phyloP scores from a whole-genome alignment of 768 basidiomycete species.

The Rhodotorula babjevae region DNA sequence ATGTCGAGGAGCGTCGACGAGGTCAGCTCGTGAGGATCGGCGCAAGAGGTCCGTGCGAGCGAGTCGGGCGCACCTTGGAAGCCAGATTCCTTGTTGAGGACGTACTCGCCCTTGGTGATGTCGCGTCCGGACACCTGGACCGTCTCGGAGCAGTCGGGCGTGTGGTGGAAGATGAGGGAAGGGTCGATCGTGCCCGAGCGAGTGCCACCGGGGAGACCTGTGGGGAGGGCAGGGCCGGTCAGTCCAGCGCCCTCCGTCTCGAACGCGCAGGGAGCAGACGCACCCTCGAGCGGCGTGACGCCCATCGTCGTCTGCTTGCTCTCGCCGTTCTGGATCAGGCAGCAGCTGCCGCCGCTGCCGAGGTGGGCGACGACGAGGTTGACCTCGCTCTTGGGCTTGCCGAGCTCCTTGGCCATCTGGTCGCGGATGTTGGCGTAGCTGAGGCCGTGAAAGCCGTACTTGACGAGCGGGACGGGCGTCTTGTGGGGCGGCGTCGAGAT shows the following conservation, averaged over 20 bases:
- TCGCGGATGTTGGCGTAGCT: conserved; percentile 61
- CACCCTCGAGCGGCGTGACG: conserved; percentile 72
- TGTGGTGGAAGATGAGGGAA: conserved; percentile 80
- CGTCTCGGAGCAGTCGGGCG: conserved; percentile 59
- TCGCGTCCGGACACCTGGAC: conserved; percentile 48
- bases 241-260: no score
- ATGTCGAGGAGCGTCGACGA: background rate
- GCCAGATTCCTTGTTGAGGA: conserved; percentile 58
- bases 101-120: conserved; percentile 50
- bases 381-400: conserved; percentile 55
- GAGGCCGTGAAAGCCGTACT: conserved; percentile 85
- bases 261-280: no score
- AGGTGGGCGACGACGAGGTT: conserved; percentile 81
- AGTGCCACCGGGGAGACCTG: conserved; percentile 75
- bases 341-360: conserved; percentile 82
- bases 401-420: conserved; percentile 58
- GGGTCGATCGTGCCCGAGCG: conserved; percentile 79
- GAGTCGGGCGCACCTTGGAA: conserved; percentile 53
- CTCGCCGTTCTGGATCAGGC: conserved; percentile 65
- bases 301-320: conserved; percentile 86
- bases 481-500: conserved; percentile 62
- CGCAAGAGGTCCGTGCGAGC: background rate
- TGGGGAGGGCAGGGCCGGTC: background rate
- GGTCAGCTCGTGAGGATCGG: no score
- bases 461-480: conserved; percentile 64